phyloP scores from a whole-genome alignment of 495 filamentous ascomycete species.

The Lepidopterella palustris region DNA sequence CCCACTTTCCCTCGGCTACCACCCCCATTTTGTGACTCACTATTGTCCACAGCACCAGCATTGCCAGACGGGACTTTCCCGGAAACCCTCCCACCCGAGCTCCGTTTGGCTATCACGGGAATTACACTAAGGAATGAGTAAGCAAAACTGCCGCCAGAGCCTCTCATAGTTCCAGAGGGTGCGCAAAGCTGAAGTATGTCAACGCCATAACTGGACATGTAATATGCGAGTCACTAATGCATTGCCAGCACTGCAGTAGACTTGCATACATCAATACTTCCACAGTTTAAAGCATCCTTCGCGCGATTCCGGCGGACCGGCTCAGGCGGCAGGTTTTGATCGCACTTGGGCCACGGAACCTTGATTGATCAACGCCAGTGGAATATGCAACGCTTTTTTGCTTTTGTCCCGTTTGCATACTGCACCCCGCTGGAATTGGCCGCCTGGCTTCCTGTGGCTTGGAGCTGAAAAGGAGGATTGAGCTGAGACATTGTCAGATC shows the following conservation, averaged over 20 bases:
- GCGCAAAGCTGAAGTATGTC: neutral
- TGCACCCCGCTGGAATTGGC: neutral
- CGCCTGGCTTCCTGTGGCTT: neutral
- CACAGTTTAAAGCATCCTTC: neutral
- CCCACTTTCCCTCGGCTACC: neutral
- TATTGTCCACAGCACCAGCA: neutral
- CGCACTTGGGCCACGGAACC: no score
- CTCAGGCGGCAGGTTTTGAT: neutral
- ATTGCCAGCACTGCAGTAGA: neutral
- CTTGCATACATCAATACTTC: neutral
- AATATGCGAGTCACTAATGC: neutral
- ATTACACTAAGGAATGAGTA: neutral
- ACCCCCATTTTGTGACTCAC: neutral
- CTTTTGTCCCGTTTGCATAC: neutral
- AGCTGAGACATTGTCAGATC: no score
- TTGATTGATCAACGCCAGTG: neutral
- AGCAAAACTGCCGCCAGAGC: neutral
- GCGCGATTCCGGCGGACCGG: neutral
- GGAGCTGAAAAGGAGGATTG: no score
- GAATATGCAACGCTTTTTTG: neutral
- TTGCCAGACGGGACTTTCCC: neutral
- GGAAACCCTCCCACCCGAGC: neutral
- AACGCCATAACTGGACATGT: neutral
- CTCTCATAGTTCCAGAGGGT: neutral
- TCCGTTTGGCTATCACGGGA: neutral